Evolutionary conservation across 1,284 basidiomycete species (phyloP).

Genomic region (Albatrellus sp.): DNA sequence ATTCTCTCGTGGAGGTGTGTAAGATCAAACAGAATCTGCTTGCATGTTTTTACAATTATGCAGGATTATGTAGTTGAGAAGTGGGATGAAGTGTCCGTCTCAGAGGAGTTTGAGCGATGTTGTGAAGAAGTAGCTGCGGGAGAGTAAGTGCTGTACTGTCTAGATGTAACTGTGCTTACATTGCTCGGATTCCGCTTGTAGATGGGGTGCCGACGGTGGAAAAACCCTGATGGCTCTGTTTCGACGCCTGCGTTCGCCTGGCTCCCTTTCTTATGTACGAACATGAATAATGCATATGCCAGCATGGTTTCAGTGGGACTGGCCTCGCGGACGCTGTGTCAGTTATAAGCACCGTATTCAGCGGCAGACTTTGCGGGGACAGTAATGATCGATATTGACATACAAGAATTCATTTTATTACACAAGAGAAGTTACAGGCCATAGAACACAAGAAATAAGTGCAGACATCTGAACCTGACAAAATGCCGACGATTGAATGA

Average conservation of each 20-base stretch:
- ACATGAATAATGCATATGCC: not conserved
- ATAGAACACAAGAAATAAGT: too few species aligned
- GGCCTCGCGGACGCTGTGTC: not conserved
- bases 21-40: not conserved
- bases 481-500: too few species aligned
- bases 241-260: constrained; percentile 49
- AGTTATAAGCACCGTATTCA: too few species aligned
- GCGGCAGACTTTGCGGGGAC: too few species aligned
- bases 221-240: constrained; percentile 55
- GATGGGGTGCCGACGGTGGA: constrained; percentile 59
- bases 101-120: constrained; percentile 52
- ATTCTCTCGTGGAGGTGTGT: constrained; percentile 43
- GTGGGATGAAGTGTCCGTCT: constrained; percentile 56
- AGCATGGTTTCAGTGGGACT: too few species aligned
- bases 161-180: constrained; percentile 3
- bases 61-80: constrained; percentile 58
- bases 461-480: too few species aligned
- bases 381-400: too few species aligned
- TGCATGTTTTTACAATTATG: not conserved
- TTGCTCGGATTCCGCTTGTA: constrained; percentile 15
- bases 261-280: constrained; percentile 13
- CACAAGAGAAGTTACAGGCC: too few species aligned
- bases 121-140: constrained; percentile 58
- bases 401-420: too few species aligned
- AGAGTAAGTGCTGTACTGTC: constrained; percentile 35